Evolutionary conservation across 352 stramenopile genomes (phyloP), one percentile per base, ranked within the genome.

Genomic region (Phytopythium boreale): DNA sequence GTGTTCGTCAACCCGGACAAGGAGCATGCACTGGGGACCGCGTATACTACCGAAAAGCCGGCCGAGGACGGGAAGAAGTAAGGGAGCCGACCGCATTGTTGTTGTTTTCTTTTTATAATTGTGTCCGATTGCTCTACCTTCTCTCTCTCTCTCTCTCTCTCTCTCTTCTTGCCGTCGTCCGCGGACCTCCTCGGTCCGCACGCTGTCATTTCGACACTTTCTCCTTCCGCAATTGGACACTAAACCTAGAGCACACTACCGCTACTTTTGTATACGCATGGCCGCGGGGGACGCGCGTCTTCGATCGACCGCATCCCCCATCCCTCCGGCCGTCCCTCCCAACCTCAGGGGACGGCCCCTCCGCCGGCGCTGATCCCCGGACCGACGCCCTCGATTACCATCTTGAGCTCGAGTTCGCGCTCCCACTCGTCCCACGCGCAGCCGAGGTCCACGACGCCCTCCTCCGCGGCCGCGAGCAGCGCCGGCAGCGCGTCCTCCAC

Each of bases 1-100:
- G 58, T 84, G 4, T 70, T 84, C 39, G 46, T 81, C n/a, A 84
- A 78, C 39, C 75, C 75, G 3, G 71, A 76, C 56, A 66, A 83
- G 47, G 70, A 60, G 14, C 75, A 73, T 15, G 68, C 56, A 36
- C 60, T 83, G 17, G 75, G 72, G 17, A 83, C 72, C 17, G 43
- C 70, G 19, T 62, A 63, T 14, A 61, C 57, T 24, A 19, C 63
- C n/a, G 65, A 8, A 15, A 10, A 24, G 8, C 12, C 43, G 43
- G 11, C 34, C n/a, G n/a, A n/a, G n/a, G n/a, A n/a, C n/a, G n/a
- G n/a, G n/a, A n/a, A n/a, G n/a, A n/a, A n/a, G n/a, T n/a, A n/a
- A n/a, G n/a, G n/a, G n/a, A n/a, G n/a, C n/a, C n/a, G n/a, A n/a
- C n/a, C n/a, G n/a, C n/a, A n/a, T n/a, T n/a, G n/a, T n/a, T n/a